Base-by-base conservation (phyloP, 371 early-diverging fungal genomes). In the Chytridium lagenaria region DNA sequence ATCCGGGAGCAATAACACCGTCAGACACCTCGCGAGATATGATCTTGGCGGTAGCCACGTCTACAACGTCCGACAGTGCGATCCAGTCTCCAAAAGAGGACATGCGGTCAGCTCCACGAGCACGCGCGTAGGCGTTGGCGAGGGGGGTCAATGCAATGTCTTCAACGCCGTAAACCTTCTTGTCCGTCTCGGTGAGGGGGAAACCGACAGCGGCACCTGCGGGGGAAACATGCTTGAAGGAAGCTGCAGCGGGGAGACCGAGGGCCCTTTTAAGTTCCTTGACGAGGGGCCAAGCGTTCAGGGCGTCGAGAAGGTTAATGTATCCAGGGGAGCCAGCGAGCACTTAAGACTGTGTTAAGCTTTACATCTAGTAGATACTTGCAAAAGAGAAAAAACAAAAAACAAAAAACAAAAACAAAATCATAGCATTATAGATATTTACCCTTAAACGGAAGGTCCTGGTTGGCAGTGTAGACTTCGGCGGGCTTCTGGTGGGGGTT, bases 401-500 rank as follows among this genome's bases (percentile, higher is more conserved):
- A n/a, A n/a, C n/a, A n/a, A n/a, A n/a, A n/a, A n/a, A n/a, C n/a
- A n/a, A n/a, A n/a, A n/a, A n/a, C n/a, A n/a, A n/a, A n/a, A n/a
- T n/a, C n/a, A n/a, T n/a, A n/a, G n/a, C n/a, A 12, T 44, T 12
- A 44, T 19, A 23, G 65, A 36, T 23, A 22, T 74, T 36, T 74
- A 86, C 89, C 88, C 52, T 89, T 90, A 80, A 98, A 93, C 12
- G 98, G 98, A 55, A 97, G 87, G 64, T 85, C 80, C n/a, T 90
- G 93, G 55, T 91, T 84, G 80, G 89, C 91, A 76, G 84, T 85
- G 80, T 86, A 97, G 69, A 96, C 94, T 85, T 95, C 93, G 49
- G 98, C 97, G 64, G 98, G 98, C 83, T 92, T 92, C 82, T 98
- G 98, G 86, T 98, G 98, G 64, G 98, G 98, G 87, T 98, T 98